Percentiles rank a stretch among this genome's conserved stretches.
Evolutionary conservation across 2,329 filamentous ascomycete species (phyloP).

Genomic region (Penicillium sp.): DNA sequence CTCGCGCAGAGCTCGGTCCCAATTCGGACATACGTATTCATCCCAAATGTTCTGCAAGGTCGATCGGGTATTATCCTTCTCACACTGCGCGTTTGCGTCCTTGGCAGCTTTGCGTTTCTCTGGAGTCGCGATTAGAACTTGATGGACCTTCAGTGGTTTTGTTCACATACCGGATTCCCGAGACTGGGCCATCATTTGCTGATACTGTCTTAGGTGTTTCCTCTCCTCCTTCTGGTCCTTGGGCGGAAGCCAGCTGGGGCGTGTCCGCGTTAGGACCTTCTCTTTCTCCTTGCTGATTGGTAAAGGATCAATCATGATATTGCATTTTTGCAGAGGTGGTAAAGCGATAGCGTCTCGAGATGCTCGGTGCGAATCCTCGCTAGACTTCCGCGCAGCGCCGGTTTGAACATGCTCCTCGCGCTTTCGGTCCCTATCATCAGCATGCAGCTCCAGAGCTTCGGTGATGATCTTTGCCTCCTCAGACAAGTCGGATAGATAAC

Average conservation of each 20-base stretch:
- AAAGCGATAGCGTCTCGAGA: constrained; percentile 47
- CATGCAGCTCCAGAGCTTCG: constrained; percentile 57
- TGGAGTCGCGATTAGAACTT: constrained; percentile 13
- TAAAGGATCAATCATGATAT: constrained; percentile 63
- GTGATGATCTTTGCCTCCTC: constrained; percentile 59
- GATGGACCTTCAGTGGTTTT: neutral
- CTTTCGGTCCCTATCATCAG: constrained; percentile 47
- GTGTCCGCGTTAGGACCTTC: constrained; percentile 61
- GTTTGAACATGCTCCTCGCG: constrained; percentile 48
- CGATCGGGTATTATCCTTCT: constrained; percentile 51
- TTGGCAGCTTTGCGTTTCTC: constrained; percentile 51
- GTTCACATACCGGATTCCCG: constrained; percentile 51
- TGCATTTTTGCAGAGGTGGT: constrained; percentile 60
- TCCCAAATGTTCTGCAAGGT: constrained; percentile 60
- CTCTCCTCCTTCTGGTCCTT: constrained; percentile 84
- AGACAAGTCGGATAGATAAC: constrained; percentile 55
- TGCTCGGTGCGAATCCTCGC: constrained; percentile 37
- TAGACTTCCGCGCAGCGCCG: constrained; percentile 39
- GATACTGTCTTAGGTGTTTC: constrained; percentile 72
- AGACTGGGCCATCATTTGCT: constrained; percentile 62
- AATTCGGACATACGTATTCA: constrained; percentile 58
- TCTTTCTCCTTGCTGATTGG: constrained; percentile 65
- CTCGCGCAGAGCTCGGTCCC: constrained; percentile 53
- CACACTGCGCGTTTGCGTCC: constrained; percentile 47
- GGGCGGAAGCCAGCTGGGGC: constrained; percentile 64